Evolutionary conservation across 148 eudicot genomes (phyloP).

Genomic region (Amaranthus palmeri): DNA sequence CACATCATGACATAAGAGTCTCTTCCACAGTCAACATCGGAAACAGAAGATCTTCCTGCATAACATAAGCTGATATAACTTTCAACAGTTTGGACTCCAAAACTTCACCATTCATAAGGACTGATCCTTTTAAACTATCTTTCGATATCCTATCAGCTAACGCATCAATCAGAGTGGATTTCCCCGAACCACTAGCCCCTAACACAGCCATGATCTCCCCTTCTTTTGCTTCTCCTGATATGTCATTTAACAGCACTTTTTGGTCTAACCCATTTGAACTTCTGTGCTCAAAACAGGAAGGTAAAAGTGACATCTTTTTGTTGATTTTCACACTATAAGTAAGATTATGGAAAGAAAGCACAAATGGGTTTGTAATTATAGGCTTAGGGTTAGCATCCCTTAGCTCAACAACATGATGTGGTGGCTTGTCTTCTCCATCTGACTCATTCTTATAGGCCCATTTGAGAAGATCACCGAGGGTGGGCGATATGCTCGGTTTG

Average conservation of each 20-base stretch:
- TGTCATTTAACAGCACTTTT: conserved; percentile 47
- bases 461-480: conserved; percentile 61
- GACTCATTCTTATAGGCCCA: conserved; percentile 35
- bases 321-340: conserved; percentile 52
- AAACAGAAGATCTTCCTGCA: conserved; percentile 84
- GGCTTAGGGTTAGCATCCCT: conserved; percentile 1
- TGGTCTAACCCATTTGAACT: conserved; percentile 2
- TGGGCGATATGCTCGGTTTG: conserved; percentile 33
- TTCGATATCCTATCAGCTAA: conserved; percentile 58
- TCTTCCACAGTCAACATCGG: conserved; percentile 90
- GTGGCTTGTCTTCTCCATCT: conserved; percentile 11
- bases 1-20: conserved; percentile 75
- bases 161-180: conserved; percentile 77
- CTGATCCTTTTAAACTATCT: conserved; percentile 56
- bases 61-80: conserved; percentile 78
- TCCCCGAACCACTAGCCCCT: conserved; percentile 92
- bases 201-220: conserved; percentile 87
- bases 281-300: conserved; percentile 15
- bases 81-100: conserved; percentile 63
- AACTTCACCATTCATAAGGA: conserved; percentile 58
- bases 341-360: conserved; percentile 59
- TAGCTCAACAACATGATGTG: conserved; percentile 41
- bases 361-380: conserved; percentile 35
- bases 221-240: conserved; percentile 72
- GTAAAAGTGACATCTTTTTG: conserved; percentile 17